Percentiles rank a stretch among this genome's conserved stretches.
phyloP scores from a whole-genome alignment of 805 yeast species.

The Peterozyma toletana region DNA sequence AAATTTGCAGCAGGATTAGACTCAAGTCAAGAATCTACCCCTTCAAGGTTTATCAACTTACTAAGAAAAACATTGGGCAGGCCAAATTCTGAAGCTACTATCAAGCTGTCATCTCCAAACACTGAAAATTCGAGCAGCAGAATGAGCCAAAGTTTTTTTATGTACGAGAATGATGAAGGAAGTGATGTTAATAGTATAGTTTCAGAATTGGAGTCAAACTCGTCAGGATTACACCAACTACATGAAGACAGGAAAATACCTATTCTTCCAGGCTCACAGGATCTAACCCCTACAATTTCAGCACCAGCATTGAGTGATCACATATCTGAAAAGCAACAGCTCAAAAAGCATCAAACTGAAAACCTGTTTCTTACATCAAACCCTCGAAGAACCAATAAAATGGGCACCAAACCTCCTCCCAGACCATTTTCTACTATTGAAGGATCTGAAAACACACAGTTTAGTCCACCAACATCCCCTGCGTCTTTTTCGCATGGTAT shows the following conservation, averaged over 20 bases:
- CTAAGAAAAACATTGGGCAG: constrained; percentile 35
- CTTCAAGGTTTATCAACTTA: constrained; percentile 48
- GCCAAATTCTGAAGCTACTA: constrained; percentile 11
- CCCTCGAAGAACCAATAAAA: constrained; percentile 2
- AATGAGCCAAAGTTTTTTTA: neutral
- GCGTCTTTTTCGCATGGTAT: constrained; percentile 34
- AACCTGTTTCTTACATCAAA: neutral
- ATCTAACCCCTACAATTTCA: constrained; percentile 26
- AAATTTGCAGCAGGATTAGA: constrained; percentile 27
- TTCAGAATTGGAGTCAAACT: neutral
- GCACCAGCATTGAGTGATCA: constrained; percentile 20
- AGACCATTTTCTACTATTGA: constrained; percentile 33
- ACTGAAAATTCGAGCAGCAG: neutral
- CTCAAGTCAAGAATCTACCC: constrained; percentile 41
- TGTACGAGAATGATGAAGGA: constrained; percentile 3
- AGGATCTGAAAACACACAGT: constrained; percentile 16
- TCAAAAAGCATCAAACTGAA: neutral
- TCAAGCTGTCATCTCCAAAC: constrained; percentile 1
- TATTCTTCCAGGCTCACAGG: constrained; percentile 14
- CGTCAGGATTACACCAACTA: neutral
- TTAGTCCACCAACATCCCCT: constrained; percentile 21
- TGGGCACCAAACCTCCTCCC: constrained; percentile 8
- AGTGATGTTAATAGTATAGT: neutral
- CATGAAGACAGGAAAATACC: constrained; percentile 7
- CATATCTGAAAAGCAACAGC: neutral